Evolutionary conservation across 2,329 filamentous ascomycete species (phyloP).

Genomic region (Scedosporium boydii): DNA sequence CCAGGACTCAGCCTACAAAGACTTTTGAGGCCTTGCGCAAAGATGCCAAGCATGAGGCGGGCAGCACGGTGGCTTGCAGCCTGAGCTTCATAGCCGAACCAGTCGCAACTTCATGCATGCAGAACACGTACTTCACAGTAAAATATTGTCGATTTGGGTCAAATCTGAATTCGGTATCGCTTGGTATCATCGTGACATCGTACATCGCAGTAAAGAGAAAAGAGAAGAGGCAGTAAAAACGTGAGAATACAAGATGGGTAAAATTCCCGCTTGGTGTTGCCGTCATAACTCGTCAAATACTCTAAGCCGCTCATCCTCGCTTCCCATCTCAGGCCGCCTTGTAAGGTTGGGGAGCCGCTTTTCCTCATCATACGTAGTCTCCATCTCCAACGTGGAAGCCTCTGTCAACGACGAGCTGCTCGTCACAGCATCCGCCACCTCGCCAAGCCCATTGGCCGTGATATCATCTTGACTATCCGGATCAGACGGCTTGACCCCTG

Average conservation of each 20-base stretch:
- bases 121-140: neutral
- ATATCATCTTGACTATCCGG: neutral
- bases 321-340: neutral
- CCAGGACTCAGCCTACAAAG: neutral
- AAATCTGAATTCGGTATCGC: neutral
- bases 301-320: constrained; percentile 25
- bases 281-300: constrained; percentile 37
- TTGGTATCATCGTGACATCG: neutral
- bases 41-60: neutral
- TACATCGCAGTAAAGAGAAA: neutral
- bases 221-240: neutral
- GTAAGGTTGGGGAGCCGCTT: neutral
- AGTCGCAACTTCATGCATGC: neutral
- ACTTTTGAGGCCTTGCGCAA: neutral
- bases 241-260: neutral
- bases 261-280: neutral
- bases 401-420: neutral
- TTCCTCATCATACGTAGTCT: neutral
- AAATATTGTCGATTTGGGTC: neutral
- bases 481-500: neutral
- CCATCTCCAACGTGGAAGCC: neutral
- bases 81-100: neutral
- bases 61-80: neutral
- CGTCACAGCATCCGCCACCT: neutral
- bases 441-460: neutral